Percentiles rank a stretch among this genome's conserved stretches.
phyloP scores from a whole-genome alignment of 139 green algal genomes.

The Chlorella sp. region DNA sequence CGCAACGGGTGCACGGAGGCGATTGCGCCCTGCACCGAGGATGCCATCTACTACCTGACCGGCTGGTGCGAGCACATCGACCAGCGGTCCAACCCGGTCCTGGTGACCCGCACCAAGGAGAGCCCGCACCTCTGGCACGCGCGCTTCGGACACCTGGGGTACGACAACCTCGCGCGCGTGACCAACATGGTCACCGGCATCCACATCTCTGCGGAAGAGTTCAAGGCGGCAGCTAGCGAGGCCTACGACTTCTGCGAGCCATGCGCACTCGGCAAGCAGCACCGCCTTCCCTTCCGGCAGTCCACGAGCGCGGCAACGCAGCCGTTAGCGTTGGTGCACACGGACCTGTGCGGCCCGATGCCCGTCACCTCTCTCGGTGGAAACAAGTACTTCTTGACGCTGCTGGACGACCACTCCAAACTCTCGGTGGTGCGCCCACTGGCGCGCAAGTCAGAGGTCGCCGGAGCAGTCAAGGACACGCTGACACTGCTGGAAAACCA shows the following conservation, averaged over 20 bases:
- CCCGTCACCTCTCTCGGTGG: not conserved
- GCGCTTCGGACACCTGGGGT: conserved; percentile 2
- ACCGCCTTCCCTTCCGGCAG: not conserved
- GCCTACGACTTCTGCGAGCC: not conserved
- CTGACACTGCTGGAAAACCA: not conserved
- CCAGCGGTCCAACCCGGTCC: not conserved
- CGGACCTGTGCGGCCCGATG: conserved; percentile 5
- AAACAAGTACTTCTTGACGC: conserved; percentile 2
- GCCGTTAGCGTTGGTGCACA: conserved; percentile 5
- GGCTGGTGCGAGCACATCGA: not conserved
- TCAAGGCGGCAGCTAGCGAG: not conserved
- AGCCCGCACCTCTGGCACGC: not conserved
- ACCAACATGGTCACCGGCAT: conserved; percentile 3
- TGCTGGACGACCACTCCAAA: conserved; percentile 1
- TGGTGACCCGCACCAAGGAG: not conserved
- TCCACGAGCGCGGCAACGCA: not conserved
- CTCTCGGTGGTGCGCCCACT: not conserved
- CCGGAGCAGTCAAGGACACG: not conserved
- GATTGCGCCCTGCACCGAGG: not conserved
- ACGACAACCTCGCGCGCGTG: not conserved
- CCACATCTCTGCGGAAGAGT: not conserved
- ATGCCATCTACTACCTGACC: conserved; percentile 5
- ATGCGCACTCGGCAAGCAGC: conserved; percentile 1
- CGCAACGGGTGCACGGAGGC: not conserved
- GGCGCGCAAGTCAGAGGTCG: not conserved